Conservation (phyloP, 345 rosid species). For the Dipteronia dyeriana region DNA sequence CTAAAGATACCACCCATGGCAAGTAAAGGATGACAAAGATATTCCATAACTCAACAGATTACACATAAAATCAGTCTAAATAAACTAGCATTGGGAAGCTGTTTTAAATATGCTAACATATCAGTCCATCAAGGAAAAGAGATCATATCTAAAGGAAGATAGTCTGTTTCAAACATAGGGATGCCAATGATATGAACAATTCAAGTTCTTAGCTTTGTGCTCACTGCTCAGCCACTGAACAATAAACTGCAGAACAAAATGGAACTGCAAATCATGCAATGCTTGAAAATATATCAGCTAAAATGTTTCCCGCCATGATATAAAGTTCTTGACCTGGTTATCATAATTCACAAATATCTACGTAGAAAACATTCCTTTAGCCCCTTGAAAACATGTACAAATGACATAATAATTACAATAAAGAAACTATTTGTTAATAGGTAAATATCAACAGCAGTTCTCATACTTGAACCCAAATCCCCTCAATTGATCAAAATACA, state of each 20-base stretch:
- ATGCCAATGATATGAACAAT: neutral
- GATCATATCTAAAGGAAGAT: neutral
- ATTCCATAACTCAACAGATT: neutral
- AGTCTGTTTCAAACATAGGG: neutral
- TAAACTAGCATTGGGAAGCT: neutral
- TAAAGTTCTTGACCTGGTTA: neutral
- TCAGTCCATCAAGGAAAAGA: neutral
- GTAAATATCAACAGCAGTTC: neutral
- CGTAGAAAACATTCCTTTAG: neutral
- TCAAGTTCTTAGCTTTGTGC: neutral
- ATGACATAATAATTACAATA: neutral
- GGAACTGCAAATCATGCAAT: neutral
- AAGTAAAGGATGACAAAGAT: neutral
- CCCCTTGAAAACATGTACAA: neutral
- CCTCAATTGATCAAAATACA: neutral
- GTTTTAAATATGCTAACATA: neutral
- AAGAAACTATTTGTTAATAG: neutral
- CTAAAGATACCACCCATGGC: neutral
- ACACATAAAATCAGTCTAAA: neutral
- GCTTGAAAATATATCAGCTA: neutral
- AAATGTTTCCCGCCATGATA: neutral
- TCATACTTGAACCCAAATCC: neutral
- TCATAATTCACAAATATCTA: neutral
- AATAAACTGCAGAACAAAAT: neutral
- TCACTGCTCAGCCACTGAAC: neutral